Conservation (phyloP, 345 rosid genomes). For the Ceriops decandra region DNA sequence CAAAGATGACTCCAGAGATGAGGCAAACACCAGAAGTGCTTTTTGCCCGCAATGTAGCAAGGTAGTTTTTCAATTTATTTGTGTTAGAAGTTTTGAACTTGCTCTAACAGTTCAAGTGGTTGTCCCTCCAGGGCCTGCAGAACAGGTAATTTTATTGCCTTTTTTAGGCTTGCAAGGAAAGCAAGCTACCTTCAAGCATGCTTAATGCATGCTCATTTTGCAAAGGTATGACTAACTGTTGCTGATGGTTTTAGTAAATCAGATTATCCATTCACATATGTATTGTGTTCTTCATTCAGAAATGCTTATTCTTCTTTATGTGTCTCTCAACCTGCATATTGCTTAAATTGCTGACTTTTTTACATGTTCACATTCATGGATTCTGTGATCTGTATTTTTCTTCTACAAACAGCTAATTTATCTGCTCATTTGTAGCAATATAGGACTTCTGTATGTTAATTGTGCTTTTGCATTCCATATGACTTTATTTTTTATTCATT, state of each 20-base stretch:
- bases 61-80: constrained; percentile 41
- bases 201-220: constrained; percentile 97
- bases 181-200: constrained; percentile 97
- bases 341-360: no score
- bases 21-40: constrained; percentile 86
- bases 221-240: constrained; percentile 56
- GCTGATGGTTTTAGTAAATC: constrained; percentile 5
- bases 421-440: not conserved
- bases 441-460: constrained; percentile 3
- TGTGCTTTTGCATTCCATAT: constrained; percentile 13
- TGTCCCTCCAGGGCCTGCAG: constrained; percentile 75
- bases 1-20: constrained; percentile 94
- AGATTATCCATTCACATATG: not conserved
- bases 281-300: no score
- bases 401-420: no score
- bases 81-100: constrained; percentile 24
- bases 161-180: constrained; percentile 87
- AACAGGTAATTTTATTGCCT: constrained; percentile 78
- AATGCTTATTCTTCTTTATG: no score
- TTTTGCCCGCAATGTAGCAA: constrained; percentile 90
- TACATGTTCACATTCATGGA: no score
- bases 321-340: no score
- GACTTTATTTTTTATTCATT: constrained; percentile 10
- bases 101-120: constrained; percentile 30
- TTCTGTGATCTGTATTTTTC: no score